Conservation (phyloP, 495 filamentous ascomycete species). For the Aspergillus cristatus region DNA sequence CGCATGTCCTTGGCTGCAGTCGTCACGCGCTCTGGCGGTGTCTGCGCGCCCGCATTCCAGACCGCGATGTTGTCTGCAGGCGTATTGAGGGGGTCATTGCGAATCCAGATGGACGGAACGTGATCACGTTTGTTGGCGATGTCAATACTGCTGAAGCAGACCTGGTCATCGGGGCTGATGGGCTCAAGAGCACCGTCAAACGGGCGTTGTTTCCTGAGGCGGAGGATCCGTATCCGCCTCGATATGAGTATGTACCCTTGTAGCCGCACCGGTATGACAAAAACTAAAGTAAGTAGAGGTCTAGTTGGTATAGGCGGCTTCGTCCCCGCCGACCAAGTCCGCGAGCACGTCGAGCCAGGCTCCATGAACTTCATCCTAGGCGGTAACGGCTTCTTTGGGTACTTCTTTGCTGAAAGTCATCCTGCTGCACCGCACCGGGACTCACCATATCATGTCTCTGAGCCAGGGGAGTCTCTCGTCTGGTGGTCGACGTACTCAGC, state of each 20-base stretch:
- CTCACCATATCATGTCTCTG: conserved; percentile 20
- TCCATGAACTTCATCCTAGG: conserved; percentile 45
- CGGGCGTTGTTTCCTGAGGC: conserved; percentile 34
- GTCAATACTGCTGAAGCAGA: conserved; percentile 31
- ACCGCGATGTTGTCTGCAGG: conserved; percentile 20
- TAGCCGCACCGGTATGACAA: too few species aligned
- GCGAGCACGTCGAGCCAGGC: conserved; percentile 20
- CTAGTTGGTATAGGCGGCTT: conserved; percentile 48
- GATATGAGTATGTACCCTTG: conserved; percentile 29
- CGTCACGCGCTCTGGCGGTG: conserved; percentile 29
- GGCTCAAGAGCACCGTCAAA: conserved; percentile 42
- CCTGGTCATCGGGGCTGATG: conserved; percentile 55
- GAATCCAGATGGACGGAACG: conserved; percentile 9
- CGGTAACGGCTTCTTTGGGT: conserved; percentile 50
- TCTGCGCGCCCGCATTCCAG: conserved; percentile 21
- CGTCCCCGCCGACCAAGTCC: conserved; percentile 21
- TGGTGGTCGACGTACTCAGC: conserved; percentile 45
- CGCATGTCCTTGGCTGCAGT: conserved; percentile 23
- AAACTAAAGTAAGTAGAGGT: conserved; percentile 22
- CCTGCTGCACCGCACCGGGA: conserved; percentile 10
- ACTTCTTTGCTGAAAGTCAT: conserved; percentile 28
- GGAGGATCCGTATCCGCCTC: conserved; percentile 23
- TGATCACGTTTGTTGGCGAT: conserved; percentile 22
- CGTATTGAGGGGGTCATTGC: conserved; percentile 16
- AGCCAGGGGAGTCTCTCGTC: conserved; percentile 24